Evolutionary conservation across 2,329 filamentous ascomycete genomes (phyloP).

Genomic region (Metarhizium brunneum): DNA sequence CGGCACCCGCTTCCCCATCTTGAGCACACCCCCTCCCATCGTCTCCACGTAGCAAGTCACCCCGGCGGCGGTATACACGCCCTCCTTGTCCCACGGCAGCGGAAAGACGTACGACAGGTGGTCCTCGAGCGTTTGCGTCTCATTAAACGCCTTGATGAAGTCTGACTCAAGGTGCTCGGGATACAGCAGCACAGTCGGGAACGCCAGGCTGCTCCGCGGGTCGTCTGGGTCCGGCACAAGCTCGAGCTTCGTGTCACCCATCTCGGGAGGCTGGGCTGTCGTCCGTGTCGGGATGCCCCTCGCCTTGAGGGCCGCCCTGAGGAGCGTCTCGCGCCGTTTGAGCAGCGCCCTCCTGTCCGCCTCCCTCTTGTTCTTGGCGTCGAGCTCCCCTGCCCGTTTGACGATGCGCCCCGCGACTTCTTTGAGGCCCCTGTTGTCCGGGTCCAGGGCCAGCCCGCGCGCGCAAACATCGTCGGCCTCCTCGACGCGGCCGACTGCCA

Average conservation of each 20-base stretch:
- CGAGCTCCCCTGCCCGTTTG: conserved; percentile 44
- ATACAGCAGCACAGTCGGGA: conserved; percentile 80
- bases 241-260: conserved; percentile 70
- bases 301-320: conserved; percentile 57
- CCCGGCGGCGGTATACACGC: conserved; percentile 52
- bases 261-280: conserved; percentile 67
- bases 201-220: conserved; percentile 58
- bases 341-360: conserved; percentile 44
- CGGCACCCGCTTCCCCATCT: conserved; percentile 77
- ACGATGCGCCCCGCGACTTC: conserved; percentile 54
- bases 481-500: conserved; percentile 65
- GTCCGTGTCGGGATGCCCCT: conserved; percentile 59
- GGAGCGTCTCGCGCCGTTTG: conserved; percentile 47
- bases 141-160: conserved; percentile 80
- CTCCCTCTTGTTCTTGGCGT: conserved; percentile 46
- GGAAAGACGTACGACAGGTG: conserved; percentile 83
- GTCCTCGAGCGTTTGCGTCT: conserved; percentile 64
- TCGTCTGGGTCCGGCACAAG: conserved; percentile 67
- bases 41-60: conserved; percentile 94
- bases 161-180: conserved; percentile 75
- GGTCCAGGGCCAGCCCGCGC: conserved; percentile 64
- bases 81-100: conserved; percentile 69
- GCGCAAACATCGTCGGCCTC: conserved; percentile 76
- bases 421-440: conserved; percentile 57
- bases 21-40: conserved; percentile 66